phyloP scores from a whole-genome alignment of 139 green algal species.

The Chlorella sp. region DNA sequence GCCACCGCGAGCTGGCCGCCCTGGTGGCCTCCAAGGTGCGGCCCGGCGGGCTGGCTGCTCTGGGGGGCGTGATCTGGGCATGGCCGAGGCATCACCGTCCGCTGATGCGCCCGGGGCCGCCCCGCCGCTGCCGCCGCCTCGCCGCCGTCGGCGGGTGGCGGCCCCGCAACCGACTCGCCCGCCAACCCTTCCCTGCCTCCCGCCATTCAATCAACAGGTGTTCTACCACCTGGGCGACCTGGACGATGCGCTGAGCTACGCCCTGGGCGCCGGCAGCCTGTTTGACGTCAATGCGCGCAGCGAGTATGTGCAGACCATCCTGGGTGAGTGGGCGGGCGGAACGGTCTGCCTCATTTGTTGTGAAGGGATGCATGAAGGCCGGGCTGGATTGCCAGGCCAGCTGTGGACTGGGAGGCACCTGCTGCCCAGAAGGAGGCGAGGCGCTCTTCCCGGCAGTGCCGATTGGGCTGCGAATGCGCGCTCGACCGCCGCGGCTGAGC shows the following conservation, averaged over 20 bases:
- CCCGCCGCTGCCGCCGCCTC: not conserved
- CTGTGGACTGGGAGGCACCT: too few species aligned
- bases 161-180: not conserved
- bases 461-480: too few species aligned
- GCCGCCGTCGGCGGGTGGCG: not conserved
- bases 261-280: slow-evolving; percentile 89
- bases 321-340: slow-evolving; percentile 91
- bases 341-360: not conserved
- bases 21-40: slow-evolving; percentile 97
- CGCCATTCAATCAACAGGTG: slow-evolving; percentile 75
- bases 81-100: not conserved
- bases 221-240: slow-evolving; percentile 99
- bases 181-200: too few species aligned
- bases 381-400: too few species aligned
- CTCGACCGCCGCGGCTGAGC: too few species aligned
- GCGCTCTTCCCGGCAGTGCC: too few species aligned
- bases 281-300: slow-evolving; percentile 93
- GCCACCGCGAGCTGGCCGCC: slow-evolving; percentile 90
- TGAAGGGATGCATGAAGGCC: too few species aligned
- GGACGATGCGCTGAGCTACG: slow-evolving; percentile 95
- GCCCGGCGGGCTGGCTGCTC: too few species aligned
- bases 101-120: not conserved
- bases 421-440: too few species aligned
- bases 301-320: slow-evolving; percentile 96
- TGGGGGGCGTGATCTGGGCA: not conserved